Base-by-base conservation (phyloP, 2,329 filamentous ascomycete species). In the Pochonia chlamydosporia region DNA sequence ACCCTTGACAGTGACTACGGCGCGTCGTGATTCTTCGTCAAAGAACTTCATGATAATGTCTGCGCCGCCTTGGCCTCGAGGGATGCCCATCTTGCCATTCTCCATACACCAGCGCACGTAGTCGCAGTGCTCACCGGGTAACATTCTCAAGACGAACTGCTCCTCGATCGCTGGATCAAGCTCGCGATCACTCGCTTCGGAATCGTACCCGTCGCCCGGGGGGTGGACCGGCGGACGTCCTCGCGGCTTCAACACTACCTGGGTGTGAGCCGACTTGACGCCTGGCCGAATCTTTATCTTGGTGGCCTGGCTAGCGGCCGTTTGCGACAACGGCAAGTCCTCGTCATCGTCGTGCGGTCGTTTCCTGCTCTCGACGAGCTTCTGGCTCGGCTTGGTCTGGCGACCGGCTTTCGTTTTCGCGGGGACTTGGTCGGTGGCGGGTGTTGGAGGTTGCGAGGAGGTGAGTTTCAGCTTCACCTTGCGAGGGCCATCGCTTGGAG, bases 171-270 rank as follows among this genome's bases (percentile, higher is more conserved):
- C 78, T 1, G 93, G 93, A 59, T 99, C 93, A 9, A 73, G 68
- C 65, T 99, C 93, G 13, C 85, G 82, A 61, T 97, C 93, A 47
- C 90, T 93, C 11, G 91, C 89, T 66, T 97, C 93, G 3, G 91
- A 96, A 63, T 99, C 93, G 67, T 97, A 99, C 7, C 92, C 93
- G 47, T 95, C 89, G 44, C 93, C 93, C 1, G 81, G 79, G 5
- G 83, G 82, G 53, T 88, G 79, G 26, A 78, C 72, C 6, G 87
- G 85, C 1, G 80, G 75, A 52, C 82, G 78, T n/a, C 84, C 85
- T 56, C 84, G 81, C 42, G 81, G 73, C 58, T 82, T 85, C 48
- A 88, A 62, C 40, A 71, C 66, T 18, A 72, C 51, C 42, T 70
- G 64, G 37, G 65, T 68, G 48, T 51, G 62, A 46, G 55, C 62